Evolutionary conservation across 169 alveolate species (phyloP), one percentile per base, ranked within the genome.

Genomic region (Sarcocystis neurona): DNA sequence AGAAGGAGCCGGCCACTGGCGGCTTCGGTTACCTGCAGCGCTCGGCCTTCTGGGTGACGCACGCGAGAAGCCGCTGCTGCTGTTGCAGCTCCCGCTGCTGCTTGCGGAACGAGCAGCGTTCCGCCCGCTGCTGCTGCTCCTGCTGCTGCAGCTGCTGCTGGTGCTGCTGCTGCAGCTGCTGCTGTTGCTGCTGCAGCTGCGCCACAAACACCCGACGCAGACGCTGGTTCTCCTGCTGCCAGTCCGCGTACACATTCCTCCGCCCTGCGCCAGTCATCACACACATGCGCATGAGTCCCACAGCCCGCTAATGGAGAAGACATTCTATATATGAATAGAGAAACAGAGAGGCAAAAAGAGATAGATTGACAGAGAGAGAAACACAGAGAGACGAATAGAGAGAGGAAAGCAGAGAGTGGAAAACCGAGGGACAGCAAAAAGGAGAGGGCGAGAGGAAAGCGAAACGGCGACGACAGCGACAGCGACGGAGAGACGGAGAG

Each of bases 101-200:
- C 46, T 43, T n/a, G 46, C 43, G 60, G 27, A 1, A 47, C 37
- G 60, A 41, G 12, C 50, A 48, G 46, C 46, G 87, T 39, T 79
- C 75, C 74, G 46, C 72, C 89, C 63, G 89, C 79, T 27, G 89
- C 79, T 82, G 88, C 39, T 56, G 32, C 32, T 39, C 58, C 78
- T 58, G 82, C 66, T 66, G 89, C 72, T 46, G 85, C 85, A 23
- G 90, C 74, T 30, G 85, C 85, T n/a, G 90, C 90, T 70, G 84
- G 74, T 37, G 85, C 85, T 41, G 90, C 84, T 53, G 85, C 77
- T 63, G 90, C 78, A 53, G 58, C 77, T 37, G 70, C 50, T 50
- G 82, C 90, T 86, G 90, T 70, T 84, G 89, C 75, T 86, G 90
- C 84, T 86, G 90, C 63, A 86, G 85, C 85, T 86, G 85, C 43